A percentile compares a stretch with the other conserved stretches of the same genome.
These are phyloP conservation scores for Micromonas pusilla DNA, from an alignment of 139 green algal genomes.

Conservation along the genomic window DNA sequence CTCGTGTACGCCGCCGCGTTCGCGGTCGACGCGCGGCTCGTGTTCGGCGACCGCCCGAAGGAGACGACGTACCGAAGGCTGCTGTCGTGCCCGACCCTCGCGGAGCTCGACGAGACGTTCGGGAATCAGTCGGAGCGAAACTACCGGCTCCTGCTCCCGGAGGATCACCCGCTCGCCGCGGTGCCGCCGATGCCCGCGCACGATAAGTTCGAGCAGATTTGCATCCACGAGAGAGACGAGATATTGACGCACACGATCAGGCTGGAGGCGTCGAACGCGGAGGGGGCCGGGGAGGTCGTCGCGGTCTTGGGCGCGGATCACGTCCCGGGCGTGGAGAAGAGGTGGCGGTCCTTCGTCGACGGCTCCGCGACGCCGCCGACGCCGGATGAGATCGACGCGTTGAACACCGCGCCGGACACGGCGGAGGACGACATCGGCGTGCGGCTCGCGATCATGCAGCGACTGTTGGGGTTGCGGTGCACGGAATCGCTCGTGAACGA, in stretches of 20 bases:
- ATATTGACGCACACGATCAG: slow-evolving; percentile 4
- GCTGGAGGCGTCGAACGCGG: neutral
- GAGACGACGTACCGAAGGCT: neutral
- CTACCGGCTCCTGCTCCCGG: slow-evolving; percentile 8
- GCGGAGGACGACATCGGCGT: neutral
- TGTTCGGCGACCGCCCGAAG: slow-evolving; percentile 13
- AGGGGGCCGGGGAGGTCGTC: neutral
- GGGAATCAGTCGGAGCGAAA: slow-evolving; percentile 4
- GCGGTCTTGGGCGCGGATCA: slow-evolving; percentile 10
- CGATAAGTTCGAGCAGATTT: slow-evolving; percentile 8
- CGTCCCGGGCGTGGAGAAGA: neutral
- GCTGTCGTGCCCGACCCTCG: slow-evolving; percentile 1
- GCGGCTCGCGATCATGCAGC: neutral
- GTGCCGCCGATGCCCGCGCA: neutral
- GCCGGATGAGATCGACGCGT: neutral
- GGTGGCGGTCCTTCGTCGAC: neutral
- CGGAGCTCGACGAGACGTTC: slow-evolving; percentile 17
- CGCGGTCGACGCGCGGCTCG: neutral
- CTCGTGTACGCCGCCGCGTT: slow-evolving; percentile 22
- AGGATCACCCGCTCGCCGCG: neutral
- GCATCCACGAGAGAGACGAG: slow-evolving; percentile 13
- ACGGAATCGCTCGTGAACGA: neutral
- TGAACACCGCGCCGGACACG: neutral
- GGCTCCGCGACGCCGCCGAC: neutral
- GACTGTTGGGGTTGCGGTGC: slow-evolving; percentile 13